Evolutionary conservation across 805 yeast species (phyloP).

Genomic region (Candida sphagnicola): DNA sequence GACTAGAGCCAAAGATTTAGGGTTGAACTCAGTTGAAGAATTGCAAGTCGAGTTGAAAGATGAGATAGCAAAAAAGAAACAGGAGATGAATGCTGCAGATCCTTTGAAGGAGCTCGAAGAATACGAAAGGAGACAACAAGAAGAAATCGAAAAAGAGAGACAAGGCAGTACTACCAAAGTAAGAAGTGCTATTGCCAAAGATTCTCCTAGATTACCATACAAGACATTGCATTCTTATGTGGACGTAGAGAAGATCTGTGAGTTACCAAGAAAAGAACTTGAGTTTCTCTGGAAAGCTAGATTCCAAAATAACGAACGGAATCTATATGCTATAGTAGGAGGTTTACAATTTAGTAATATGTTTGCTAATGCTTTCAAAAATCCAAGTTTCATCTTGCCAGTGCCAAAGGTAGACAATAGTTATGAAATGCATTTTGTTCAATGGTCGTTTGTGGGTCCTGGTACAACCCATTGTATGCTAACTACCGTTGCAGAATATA

Average conservation of each 20-base stretch:
- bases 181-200: slow-evolving; percentile 31
- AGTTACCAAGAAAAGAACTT: slow-evolving; percentile 57
- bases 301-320: slow-evolving; percentile 56
- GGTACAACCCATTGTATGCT: slow-evolving; percentile 83
- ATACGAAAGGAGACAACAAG: slow-evolving; percentile 39
- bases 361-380: slow-evolving; percentile 59
- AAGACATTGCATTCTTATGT: slow-evolving; percentile 71
- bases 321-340: slow-evolving; percentile 64
- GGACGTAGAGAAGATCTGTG: slow-evolving; percentile 60
- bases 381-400: slow-evolving; percentile 88
- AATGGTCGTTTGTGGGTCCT: slow-evolving; percentile 88
- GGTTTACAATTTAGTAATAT: slow-evolving; percentile 58
- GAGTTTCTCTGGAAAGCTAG: slow-evolving; percentile 88
- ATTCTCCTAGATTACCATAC: slow-evolving; percentile 47
- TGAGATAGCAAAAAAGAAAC: slow-evolving; percentile 52
- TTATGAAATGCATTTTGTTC: slow-evolving; percentile 84
- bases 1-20: slow-evolving; percentile 31
- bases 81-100: slow-evolving; percentile 58
- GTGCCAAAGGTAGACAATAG: slow-evolving; percentile 59
- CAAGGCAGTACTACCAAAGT: slow-evolving; percentile 26
- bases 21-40: slow-evolving; percentile 47
- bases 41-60: slow-evolving; percentile 60
- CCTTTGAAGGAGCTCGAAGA: slow-evolving; percentile 68
- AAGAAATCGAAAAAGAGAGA: slow-evolving; percentile 18
- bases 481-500: slow-evolving; percentile 88